Evolutionary conservation across 805 yeast genomes (phyloP).

Genomic region (Scheffersomyces coipomensis): DNA sequence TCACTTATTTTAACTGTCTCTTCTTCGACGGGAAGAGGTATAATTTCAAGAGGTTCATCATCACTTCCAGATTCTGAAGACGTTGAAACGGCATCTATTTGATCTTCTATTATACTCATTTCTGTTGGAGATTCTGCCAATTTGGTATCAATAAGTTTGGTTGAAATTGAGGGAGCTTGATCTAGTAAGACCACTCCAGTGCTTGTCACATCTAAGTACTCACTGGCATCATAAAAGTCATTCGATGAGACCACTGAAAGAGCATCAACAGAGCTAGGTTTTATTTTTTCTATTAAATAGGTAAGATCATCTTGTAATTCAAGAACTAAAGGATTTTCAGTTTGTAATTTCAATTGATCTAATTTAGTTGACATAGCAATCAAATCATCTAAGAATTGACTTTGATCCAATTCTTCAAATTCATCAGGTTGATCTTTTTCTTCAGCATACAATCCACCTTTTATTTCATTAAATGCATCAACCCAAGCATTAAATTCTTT

Average conservation of each 20-base stretch:
- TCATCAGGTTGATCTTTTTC: conserved; percentile 3
- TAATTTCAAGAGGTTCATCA: conserved; percentile 3
- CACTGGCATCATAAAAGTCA: conserved; percentile 63
- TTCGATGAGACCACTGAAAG: conserved; percentile 27
- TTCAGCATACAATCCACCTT: background rate
- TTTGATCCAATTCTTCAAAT: conserved; percentile 9
- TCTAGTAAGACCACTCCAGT: conserved; percentile 54
- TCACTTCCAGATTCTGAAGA: conserved; percentile 16
- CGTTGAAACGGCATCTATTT: conserved; percentile 16
- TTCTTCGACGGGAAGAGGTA: background rate
- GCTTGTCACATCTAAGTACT: conserved; percentile 46
- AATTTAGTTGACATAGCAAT: conserved; percentile 20
- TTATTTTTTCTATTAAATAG: conserved; percentile 13
- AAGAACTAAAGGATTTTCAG: conserved; percentile 6
- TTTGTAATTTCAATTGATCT: conserved; percentile 13
- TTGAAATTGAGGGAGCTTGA: conserved; percentile 4
- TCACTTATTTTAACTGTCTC: background rate
- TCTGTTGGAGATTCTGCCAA: conserved; percentile 4
- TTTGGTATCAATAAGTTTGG: background rate
- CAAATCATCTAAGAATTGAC: conserved; percentile 9
- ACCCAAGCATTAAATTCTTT: conserved; percentile 82
- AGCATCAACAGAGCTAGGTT: conserved; percentile 16
- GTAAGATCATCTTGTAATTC: conserved; percentile 19
- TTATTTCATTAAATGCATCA: conserved; percentile 62
- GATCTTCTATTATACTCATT: conserved; percentile 14